Evolutionary conservation across 1,284 basidiomycete species (phyloP).

Genomic region (Dichomitus squalens): DNA sequence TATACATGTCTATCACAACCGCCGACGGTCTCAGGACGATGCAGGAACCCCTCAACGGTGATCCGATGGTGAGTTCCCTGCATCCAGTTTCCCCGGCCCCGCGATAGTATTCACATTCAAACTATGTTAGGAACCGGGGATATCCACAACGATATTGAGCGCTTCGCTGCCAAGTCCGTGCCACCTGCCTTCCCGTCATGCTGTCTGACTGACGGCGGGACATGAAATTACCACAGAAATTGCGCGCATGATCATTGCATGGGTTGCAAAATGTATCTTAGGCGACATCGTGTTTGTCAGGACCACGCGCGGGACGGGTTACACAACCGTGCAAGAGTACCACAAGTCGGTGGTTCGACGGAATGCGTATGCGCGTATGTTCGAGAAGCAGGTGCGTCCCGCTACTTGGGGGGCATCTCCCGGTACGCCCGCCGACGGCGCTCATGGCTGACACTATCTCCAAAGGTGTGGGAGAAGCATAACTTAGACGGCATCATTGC

Average conservation of each 20-base stretch:
- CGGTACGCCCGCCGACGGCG: neutral
- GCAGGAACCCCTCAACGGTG: slow-evolving; percentile 65
- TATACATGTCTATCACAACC: slow-evolving; percentile 72
- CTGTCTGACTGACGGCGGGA: neutral
- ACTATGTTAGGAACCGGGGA: slow-evolving; percentile 16
- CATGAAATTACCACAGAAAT: neutral
- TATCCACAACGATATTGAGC: slow-evolving; percentile 1
- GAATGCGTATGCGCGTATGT: slow-evolving; percentile 52
- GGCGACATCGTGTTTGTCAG: slow-evolving; percentile 59
- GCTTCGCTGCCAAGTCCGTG: neutral
- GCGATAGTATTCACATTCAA: neutral
- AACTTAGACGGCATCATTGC: slow-evolving; percentile 77
- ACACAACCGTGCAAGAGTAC: slow-evolving; percentile 61
- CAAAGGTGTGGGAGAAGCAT: slow-evolving; percentile 71
- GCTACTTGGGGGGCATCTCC: neutral
- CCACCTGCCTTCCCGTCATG: slow-evolving; percentile 41
- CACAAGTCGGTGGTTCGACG: slow-evolving; percentile 49
- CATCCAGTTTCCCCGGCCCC: neutral
- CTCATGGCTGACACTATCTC: neutral
- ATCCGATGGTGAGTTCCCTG: slow-evolving; percentile 58
- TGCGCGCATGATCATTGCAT: slow-evolving; percentile 31
- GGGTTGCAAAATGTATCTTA: slow-evolving; percentile 50
- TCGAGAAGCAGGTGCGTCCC: slow-evolving; percentile 55
- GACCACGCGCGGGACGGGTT: slow-evolving; percentile 45
- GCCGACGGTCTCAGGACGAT: slow-evolving; percentile 81